Conservation (phyloP, 1,139 yeast species). For the Debaryomycetaceae sp. region DNA sequence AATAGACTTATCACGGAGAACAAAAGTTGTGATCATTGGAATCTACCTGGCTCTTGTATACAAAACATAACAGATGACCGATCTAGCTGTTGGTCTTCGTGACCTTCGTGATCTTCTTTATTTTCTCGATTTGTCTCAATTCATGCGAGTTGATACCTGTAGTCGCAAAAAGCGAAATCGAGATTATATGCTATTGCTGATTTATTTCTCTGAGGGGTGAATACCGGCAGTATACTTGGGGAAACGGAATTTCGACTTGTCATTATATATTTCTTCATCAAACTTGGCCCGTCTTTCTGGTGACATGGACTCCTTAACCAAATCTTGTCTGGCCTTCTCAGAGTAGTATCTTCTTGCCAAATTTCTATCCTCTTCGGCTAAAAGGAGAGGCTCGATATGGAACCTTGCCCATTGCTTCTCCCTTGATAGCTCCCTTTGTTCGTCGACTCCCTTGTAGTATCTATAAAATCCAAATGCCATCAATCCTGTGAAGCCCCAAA, state of each 20-base stretch:
- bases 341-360: conserved; percentile 69
- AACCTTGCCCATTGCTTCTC: conserved; percentile 80
- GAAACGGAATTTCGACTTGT: conserved; percentile 45
- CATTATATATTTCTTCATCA: conserved; percentile 44
- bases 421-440: conserved; percentile 71
- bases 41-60: too few species aligned
- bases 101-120: too few species aligned
- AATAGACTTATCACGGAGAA: too few species aligned
- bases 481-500: conserved; percentile 60
- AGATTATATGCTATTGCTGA: neutral
- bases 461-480: conserved; percentile 73
- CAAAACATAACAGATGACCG: too few species aligned
- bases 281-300: conserved; percentile 39
- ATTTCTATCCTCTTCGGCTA: conserved; percentile 83
- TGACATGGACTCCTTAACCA: conserved; percentile 43
- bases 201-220: conserved; percentile 32
- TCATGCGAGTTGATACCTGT: too few species aligned
- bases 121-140: too few species aligned
- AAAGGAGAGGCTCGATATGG: conserved; percentile 67
- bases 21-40: too few species aligned
- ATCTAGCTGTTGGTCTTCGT: too few species aligned
- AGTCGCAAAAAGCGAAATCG: neutral
- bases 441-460: conserved; percentile 66
- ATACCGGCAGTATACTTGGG: conserved; percentile 45
- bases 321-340: conserved; percentile 64